Conservation (phyloP, 176 grass and related monocot species). For the Cocos nucifera region DNA sequence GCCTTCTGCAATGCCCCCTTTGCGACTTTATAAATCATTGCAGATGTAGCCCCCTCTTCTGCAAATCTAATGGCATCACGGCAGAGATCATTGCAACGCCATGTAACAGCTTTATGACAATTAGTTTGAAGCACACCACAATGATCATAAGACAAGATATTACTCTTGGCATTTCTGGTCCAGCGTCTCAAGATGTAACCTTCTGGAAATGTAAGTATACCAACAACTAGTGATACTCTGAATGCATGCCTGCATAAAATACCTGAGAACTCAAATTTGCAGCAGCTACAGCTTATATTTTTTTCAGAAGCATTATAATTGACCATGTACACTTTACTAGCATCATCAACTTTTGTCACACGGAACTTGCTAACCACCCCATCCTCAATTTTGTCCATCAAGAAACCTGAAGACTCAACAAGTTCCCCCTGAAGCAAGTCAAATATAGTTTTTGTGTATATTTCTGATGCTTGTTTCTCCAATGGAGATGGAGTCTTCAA, state of each 20-base stretch:
- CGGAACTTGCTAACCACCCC: conserved; percentile 28
- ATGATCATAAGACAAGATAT: conserved; percentile 10
- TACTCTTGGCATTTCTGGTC: conserved; percentile 42
- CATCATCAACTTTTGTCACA: conserved; percentile 25
- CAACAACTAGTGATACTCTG: conserved; percentile 25
- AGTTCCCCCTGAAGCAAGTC: conserved; percentile 48
- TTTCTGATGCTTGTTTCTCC: conserved; percentile 53
- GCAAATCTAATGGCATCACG: conserved; percentile 47
- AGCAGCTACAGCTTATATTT: conserved; percentile 36
- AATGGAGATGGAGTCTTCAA: conserved; percentile 42
- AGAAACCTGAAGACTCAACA: conserved; percentile 29
- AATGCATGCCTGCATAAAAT: conserved; percentile 36
- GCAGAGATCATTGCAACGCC: conserved; percentile 48
- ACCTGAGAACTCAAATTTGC: conserved; percentile 45
- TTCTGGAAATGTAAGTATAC: conserved; percentile 28
- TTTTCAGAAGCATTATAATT: conserved; percentile 28
- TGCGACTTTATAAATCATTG: conserved; percentile 37
- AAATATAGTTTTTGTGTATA: conserved; percentile 50
- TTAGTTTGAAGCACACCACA: conserved; percentile 9
- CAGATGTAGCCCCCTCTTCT: conserved; percentile 41
- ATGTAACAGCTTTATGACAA: conserved; percentile 16
- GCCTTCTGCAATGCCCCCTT: conserved; percentile 42
- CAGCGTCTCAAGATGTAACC: conserved; percentile 39
- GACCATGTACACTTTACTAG: conserved; percentile 31
- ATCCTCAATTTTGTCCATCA: conserved; percentile 25